Evolutionary conservation across 768 basidiomycete species (phyloP).

Genomic region (Scleroderma citrinum): DNA sequence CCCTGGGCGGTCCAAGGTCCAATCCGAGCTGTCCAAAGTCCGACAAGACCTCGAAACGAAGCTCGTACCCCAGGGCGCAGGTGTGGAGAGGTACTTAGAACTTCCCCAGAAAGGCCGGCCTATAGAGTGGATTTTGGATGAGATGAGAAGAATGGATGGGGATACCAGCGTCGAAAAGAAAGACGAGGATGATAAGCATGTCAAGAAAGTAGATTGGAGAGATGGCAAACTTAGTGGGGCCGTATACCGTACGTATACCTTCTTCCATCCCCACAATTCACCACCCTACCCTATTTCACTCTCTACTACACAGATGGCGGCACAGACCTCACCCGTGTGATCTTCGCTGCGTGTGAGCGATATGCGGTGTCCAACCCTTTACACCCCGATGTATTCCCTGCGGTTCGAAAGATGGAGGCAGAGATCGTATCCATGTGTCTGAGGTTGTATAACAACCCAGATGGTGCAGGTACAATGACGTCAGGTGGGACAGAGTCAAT

Average conservation of each 20-base stretch:
- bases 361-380: constrained; percentile 87
- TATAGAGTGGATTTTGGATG: constrained; percentile 65
- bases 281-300: background rate
- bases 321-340: constrained; percentile 69
- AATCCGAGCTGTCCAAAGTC: constrained; percentile 57
- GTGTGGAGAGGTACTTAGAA: constrained; percentile 57
- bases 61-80: constrained; percentile 58
- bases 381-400: constrained; percentile 91
- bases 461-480: constrained; percentile 88
- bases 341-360: constrained; percentile 73
- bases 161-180: constrained; percentile 33
- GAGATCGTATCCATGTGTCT: constrained; percentile 89
- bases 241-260: constrained; percentile 63
- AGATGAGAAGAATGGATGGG: constrained; percentile 77
- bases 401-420: constrained; percentile 94
- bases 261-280: background rate
- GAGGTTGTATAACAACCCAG: constrained; percentile 76
- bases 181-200: constrained; percentile 4
- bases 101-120: constrained; percentile 62
- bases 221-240: constrained; percentile 78
- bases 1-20: constrained; percentile 50
- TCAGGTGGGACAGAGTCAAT: constrained; percentile 96
- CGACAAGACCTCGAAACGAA: constrained; percentile 59
- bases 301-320: constrained; percentile 62
- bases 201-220: constrained; percentile 43